Evolutionary conservation across 108 stramenopile genomes (phyloP), one percentile per base, ranked within the genome.

Genomic region (Cyclostephanos tholiformis): DNA sequence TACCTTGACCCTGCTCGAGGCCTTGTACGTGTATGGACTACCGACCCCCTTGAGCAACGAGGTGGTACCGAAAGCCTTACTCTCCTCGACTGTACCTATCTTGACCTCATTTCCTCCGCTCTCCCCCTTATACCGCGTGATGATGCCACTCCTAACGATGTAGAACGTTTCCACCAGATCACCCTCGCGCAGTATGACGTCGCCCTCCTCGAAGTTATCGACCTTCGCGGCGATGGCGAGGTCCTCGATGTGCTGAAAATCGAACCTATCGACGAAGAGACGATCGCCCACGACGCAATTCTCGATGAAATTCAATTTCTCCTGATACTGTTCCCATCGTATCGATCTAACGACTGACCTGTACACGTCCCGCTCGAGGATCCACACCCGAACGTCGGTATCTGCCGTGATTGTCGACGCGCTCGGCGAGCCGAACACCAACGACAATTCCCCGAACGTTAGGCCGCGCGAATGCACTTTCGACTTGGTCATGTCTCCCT

Each of bases 111-210:
- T 69, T 8, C 63, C 86, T 6, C 79, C 65, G 27, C 79, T 67
- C 12, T 63, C 84, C 10, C 78, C 51, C 6, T 57, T 53, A 25
- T 61, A 63, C 12, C 27, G 85, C 13, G 84, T 64, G 12, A 96
- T 85, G 11, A 56, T 67, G 2, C 95, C 96, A 52, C 74, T 74
- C 52, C 86, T 82, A 41, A 97, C 82, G 58, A 97, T 84, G 80
- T 90, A 94, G 63, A 97, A 94, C 13, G 84, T 86, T 63, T 97
- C 90, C 17, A 90, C 96, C 2, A 74, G 69, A 12, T 97, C 97
- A 9, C 97, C 97, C 66, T 96, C 86, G n/a, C 82, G 78, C 51
- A 97, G 69, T 51, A 99, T 90, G 19, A 76, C 77, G n/a, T 89
- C 87, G 17, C 91, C 96, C 14, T 68, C 35, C 38, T 85, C 71